Base-by-base conservation (phyloP, 768 basidiomycete species). In the Infundibulicybe gibba region DNA sequence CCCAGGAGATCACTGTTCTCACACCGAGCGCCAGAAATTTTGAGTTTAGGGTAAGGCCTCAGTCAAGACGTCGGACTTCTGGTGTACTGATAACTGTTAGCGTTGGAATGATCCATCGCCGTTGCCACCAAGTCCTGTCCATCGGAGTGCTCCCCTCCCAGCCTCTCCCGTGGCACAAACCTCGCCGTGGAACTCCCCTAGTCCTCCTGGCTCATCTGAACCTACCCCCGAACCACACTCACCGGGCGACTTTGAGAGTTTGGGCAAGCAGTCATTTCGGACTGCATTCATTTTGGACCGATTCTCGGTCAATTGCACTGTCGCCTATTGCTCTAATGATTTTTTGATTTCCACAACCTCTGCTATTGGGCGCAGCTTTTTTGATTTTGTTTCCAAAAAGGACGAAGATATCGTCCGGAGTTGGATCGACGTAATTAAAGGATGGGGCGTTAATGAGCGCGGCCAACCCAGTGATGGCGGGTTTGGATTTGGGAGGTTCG, bases 401-500 rank as follows among this genome's bases (percentile, higher is more conserved):
- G 85, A 87, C 54, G 88, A 89, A 64, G 66, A 64, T 10, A 71
- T 76, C 42, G 87, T 91, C 17, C 76, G 80, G 19, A 76, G 71
- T 44, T 90, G 87, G 86, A 82, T 91, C 43, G 82, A 82, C 50
- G 77, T 79, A 43, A 79, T 90, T 55, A 91, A 91, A 60, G 77
- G 80, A 2, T 90, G 88, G 84, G 88, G 88, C 14, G 87, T 90
- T 41, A 90, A 90, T 51, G 89, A 90, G 61, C 77, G 80, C 2
- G 89, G 88, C 0, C 85, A 87, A 63, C 88, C 88, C 17, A 86
- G 84, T 58, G 87, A 90, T 53, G 87, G 88, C 31, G 89, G 89
- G 1, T 91, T 91, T 59, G 89, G 87, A 13, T 91, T 86, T 64
- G 87, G 87, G 14, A 78, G 76, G 56, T 91, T 91, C 54, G 67